Base-by-base conservation (phyloP, 257 asterid genomes). In the Parsonsia alboflavescens region DNA sequence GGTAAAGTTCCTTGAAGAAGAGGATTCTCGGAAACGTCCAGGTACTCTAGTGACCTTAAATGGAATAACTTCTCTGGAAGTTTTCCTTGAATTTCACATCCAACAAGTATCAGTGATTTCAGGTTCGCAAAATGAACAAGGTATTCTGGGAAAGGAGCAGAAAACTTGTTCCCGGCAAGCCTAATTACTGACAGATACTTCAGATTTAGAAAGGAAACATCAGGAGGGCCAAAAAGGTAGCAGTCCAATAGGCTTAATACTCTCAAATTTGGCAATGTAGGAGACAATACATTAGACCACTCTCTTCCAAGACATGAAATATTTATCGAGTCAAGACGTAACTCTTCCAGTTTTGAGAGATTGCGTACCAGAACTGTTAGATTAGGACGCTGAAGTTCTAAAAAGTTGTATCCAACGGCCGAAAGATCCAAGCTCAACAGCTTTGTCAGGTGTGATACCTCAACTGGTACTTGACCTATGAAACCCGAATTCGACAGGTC, bases 401-500 rank as follows among this genome's bases (percentile, higher is more conserved):
- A 10, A 5, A 9, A 46, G 21, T 21, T 2, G 39, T 0, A 2
- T 21, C 2, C 44, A 19, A 17, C 19, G 17, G 3, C 26, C 1
- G 87, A 68, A 16, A 90, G 79, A 22, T 86, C 84, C 73, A 89
- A 36, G 63, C 48, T 64, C 16, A 66, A 76, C 71, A 91, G 89
- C 15, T 63, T 71, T 26, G 81, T 58, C 36, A 89, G 86, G 41
- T 70, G 85, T 6, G 59, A 70, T 58, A 91, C 70, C 12, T 88
- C 82, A 3, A 70, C 1, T 0, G 95, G 95, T 56, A 90, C 66
- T 42, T 87, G 87, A 26, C 93, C 89, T 0, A 22, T 49, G 52
- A 78, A 59, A 2, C 89, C 84, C 11, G 93, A 81, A 58, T 64
- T n/a, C 0, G 95, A 90, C 81, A 92, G 11, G 71, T 90, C 84